phyloP scores from a whole-genome alignment of 768 basidiomycete genomes.

The Russula dissimulans region DNA sequence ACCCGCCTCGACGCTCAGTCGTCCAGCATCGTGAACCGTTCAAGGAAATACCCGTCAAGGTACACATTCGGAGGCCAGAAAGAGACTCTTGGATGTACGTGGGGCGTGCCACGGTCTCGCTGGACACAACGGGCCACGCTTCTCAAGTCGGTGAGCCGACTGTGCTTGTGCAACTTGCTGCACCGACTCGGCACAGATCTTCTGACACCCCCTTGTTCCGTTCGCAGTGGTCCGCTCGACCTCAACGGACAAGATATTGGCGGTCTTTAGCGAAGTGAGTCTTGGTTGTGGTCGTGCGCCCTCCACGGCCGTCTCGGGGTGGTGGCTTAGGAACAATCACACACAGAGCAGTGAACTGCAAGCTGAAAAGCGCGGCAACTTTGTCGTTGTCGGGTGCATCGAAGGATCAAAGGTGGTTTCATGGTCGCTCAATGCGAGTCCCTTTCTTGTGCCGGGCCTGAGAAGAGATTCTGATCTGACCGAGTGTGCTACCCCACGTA shows the following conservation, averaged over 20 bases:
- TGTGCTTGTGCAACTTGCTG: background rate
- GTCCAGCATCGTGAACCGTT: slow-evolving; percentile 43
- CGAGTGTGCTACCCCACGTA: slow-evolving; percentile 23
- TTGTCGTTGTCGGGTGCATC: slow-evolving; percentile 74
- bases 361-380: slow-evolving; percentile 82
- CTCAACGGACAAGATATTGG: slow-evolving; percentile 57
- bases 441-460: background rate
- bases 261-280: slow-evolving; percentile 61
- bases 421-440: slow-evolving; percentile 73
- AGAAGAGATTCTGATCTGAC: slow-evolving; percentile 3
- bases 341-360: slow-evolving; percentile 57
- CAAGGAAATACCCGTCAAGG: slow-evolving; percentile 75
- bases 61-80: slow-evolving; percentile 73
- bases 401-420: slow-evolving; percentile 67
- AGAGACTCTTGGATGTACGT: slow-evolving; percentile 76
- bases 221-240: slow-evolving; percentile 51
- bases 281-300: background rate
- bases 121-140: slow-evolving; percentile 66
- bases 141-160: slow-evolving; percentile 64
- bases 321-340: slow-evolving; percentile 12
- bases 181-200: background rate
- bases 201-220: background rate
- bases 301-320: slow-evolving; percentile 5
- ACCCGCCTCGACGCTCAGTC: background rate
- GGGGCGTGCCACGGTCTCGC: slow-evolving; percentile 66